A percentile compares a stretch with the other conserved stretches of the same genome.
Conservation (phyloP, 169 alveolate genomes). For the Theileria equi region DNA sequence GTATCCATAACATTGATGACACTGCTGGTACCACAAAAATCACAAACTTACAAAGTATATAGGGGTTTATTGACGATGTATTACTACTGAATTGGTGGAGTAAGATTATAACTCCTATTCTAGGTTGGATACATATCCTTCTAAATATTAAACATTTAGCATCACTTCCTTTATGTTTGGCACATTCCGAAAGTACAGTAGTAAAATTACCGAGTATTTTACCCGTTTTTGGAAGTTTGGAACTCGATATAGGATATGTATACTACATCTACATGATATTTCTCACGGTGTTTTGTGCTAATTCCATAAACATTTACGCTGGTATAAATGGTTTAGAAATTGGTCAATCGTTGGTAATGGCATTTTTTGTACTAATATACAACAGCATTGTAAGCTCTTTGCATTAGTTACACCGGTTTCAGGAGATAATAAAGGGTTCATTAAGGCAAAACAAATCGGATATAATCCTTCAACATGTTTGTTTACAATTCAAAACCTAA, state of each 20-base stretch:
- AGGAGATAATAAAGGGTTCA: conserved; percentile 12
- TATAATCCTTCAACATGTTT: background rate
- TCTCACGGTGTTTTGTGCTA: conserved; percentile 79
- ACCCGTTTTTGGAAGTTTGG: background rate
- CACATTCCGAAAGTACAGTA: conserved; percentile 4
- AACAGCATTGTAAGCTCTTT: conserved; percentile 29
- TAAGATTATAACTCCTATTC: conserved; percentile 18
- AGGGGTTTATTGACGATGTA: conserved; percentile 64
- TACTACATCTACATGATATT: background rate
- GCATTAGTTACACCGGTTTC: background rate
- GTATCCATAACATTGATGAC: conserved; percentile 29
- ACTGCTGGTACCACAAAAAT: conserved; percentile 20
- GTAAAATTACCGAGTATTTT: background rate
- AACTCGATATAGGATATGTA: background rate
- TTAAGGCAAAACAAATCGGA: background rate
- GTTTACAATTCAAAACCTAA: background rate
- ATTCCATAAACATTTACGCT: conserved; percentile 91
- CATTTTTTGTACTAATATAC: conserved; percentile 27
- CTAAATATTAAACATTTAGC: background rate
- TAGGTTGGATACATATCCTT: conserved; percentile 18
- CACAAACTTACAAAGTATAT: background rate
- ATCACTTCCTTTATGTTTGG: conserved; percentile 29
- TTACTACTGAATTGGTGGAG: conserved; percentile 11
- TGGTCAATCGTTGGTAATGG: conserved; percentile 86
- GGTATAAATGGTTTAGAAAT: conserved; percentile 91